Evolutionary conservation across 2,329 filamentous ascomycete genomes (phyloP), one percentile per base, ranked within the genome.

Genomic region (Parastagonospora avenae): DNA sequence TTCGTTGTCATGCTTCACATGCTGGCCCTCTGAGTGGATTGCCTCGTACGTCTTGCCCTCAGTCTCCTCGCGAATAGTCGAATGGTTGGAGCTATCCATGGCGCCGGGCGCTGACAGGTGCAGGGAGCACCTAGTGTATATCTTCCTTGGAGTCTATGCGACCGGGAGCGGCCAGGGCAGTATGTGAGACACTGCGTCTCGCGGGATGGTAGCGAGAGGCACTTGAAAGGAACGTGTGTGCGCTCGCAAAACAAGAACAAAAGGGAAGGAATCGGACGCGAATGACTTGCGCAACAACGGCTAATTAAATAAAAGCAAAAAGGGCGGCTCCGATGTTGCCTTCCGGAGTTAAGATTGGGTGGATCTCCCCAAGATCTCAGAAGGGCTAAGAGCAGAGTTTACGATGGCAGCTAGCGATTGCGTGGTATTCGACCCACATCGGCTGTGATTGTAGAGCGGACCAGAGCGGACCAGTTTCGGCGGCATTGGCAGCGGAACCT

Each of bases 31-130:
- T 14, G 66, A 16, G 42, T 69, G 65, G 10, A 71, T 73, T 8
- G 67, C 47, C 50, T 69, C 64, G 46, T 62, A 71, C 9, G 60
- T 66, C n/a, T 54, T 47, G 27, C 53, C 60, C 33, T 62, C 57
- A 28, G 63, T 63, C 8, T 66, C 59, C 31, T 70, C 55, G 42
- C 52, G 60, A 38, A 54, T 46, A 27, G 55, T 54, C 19, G 58
- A 55, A 46, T 53, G 50, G 33, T 63, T 60, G 35, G 60, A 45
- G 50, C 63, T 59, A 41, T 65, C 65, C 67, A 70, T 70, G 55
- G 51, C 44, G 52, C 40, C 32, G 44, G 32, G 36, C 32, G 52
- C 27, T 39, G 40, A 30, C 27, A 40, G 19, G 48, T 43, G 60
- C 56, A 61, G 53, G 58, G 60, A 52, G 54, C 54, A 54, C 63